phyloP scores from a whole-genome alignment of 768 basidiomycete species.

The Gymnopilus junonius region DNA sequence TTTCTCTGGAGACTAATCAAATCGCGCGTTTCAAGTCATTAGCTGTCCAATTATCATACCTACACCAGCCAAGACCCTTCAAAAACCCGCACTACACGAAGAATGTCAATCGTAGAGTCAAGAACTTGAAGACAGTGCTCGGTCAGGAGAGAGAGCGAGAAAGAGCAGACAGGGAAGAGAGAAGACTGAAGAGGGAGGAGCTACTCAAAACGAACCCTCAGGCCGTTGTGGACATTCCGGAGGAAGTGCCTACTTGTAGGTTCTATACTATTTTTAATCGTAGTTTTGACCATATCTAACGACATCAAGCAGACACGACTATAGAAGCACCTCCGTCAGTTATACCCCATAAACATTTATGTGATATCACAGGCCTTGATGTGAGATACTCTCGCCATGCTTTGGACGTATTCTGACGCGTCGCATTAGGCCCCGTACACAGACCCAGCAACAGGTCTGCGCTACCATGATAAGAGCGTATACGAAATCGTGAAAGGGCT shows the following conservation, averaged over 20 bases:
- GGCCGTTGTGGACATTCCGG: conserved; percentile 37
- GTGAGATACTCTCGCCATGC: conserved; percentile 35
- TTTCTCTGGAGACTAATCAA: background rate
- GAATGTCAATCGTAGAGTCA: conserved; percentile 72
- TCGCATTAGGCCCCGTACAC: conserved; percentile 74
- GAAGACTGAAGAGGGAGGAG: conserved; percentile 53
- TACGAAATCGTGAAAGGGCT: conserved; percentile 81
- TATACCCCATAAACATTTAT: conserved; percentile 75
- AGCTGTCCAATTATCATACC: no score
- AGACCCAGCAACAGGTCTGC: conserved; percentile 77
- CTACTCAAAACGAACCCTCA: conserved; percentile 61
- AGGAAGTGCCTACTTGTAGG: conserved; percentile 77
- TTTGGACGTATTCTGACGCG: background rate
- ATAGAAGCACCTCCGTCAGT: conserved; percentile 88
- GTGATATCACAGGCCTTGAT: conserved; percentile 87
- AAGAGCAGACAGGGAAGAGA: conserved; percentile 63
- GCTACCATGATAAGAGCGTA: conserved; percentile 88
- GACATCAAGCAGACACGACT: conserved; percentile 57
- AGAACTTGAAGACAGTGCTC: conserved; percentile 80
- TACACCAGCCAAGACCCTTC: no score
- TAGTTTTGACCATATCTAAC: background rate
- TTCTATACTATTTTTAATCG: background rate
- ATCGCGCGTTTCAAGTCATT: conserved; percentile 51
- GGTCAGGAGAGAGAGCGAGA: conserved; percentile 82
- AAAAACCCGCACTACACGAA: conserved; percentile 75